Conservation (phyloP, 495 filamentous ascomycete species). For the Hypoxylon trugodes region DNA sequence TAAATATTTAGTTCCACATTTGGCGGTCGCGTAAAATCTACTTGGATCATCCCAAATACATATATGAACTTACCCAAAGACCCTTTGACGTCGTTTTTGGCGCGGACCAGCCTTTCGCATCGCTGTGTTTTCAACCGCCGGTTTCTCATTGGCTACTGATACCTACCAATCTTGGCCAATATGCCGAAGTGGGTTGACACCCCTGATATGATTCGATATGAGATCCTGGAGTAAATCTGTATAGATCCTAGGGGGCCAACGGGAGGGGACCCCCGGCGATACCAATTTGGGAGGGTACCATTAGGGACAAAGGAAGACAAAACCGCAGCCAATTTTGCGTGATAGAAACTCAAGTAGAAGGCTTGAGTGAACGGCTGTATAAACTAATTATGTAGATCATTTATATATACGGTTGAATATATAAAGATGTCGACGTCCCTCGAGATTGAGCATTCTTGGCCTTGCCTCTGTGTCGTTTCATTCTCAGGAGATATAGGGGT, state of each 20-base stretch:
- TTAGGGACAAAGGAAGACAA: slow-evolving; percentile 24
- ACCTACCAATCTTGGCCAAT: slow-evolving; percentile 23
- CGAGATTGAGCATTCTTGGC: background rate
- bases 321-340: slow-evolving; percentile 16
- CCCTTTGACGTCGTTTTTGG: slow-evolving; percentile 24
- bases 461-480: slow-evolving; percentile 1
- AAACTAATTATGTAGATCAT: slow-evolving; percentile 19
- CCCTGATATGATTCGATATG: slow-evolving; percentile 26
- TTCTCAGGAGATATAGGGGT: background rate
- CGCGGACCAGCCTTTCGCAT: slow-evolving; percentile 26
- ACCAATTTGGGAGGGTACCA: slow-evolving; percentile 39
- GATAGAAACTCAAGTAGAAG: background rate
- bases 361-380: slow-evolving; percentile 3
- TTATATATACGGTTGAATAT: slow-evolving; percentile 15
- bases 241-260: slow-evolving; percentile 26
- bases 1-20: background rate
- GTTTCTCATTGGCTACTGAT: slow-evolving; percentile 28
- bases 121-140: slow-evolving; percentile 36
- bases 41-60: background rate
- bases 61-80: background rate
- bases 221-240: slow-evolving; percentile 31
- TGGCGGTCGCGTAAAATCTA: background rate
- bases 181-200: slow-evolving; percentile 28
- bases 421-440: slow-evolving; percentile 21
- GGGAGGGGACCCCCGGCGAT: slow-evolving; percentile 15